Conservation (phyloP, 768 basidiomycete genomes). For the Phylloporus rhodoxanthus region DNA sequence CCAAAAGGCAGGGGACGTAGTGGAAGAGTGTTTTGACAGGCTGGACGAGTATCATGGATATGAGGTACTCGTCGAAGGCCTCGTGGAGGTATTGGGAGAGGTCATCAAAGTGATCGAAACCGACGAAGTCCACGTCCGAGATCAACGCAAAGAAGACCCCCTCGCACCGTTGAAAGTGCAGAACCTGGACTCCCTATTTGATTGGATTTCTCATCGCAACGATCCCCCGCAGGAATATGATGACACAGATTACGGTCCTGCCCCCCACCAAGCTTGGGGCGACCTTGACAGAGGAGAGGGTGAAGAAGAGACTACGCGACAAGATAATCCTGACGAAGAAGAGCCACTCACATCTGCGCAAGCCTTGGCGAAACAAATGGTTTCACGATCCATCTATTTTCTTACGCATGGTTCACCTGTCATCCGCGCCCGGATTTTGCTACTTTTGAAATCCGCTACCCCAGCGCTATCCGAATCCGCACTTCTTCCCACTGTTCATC, state of each 20-base stretch:
- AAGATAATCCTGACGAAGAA: conserved; percentile 34
- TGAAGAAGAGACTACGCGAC: conserved; percentile 13
- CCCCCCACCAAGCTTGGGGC: conserved; percentile 57
- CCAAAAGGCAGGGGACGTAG: conserved; percentile 84
- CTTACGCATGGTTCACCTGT: conserved; percentile 84
- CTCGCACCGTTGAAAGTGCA: conserved; percentile 24
- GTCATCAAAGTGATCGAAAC: conserved; percentile 73
- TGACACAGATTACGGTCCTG: conserved; percentile 49
- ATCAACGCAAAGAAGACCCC: conserved; percentile 17
- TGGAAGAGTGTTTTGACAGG: conserved; percentile 96
- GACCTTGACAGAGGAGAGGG: conserved; percentile 24
- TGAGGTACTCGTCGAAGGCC: conserved; percentile 73
- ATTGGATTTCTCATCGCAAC: conserved; percentile 57
- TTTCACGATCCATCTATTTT: conserved; percentile 82
- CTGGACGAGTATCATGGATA: conserved; percentile 97
- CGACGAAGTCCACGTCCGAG: conserved; percentile 36
- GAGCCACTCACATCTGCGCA: conserved; percentile 64
- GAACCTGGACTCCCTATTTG: conserved; percentile 47
- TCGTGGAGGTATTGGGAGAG: conserved; percentile 82
- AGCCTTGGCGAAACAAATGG: conserved; percentile 73
- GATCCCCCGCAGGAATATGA: conserved; percentile 34
- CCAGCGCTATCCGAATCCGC: conserved; percentile 67
- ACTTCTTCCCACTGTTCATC: conserved; percentile 79
- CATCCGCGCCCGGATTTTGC: conserved; percentile 79
- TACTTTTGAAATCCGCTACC: conserved; percentile 66